These are phyloP conservation scores for Phellopilus nigrolimitatus DNA, from an alignment of 1,284 basidiomycete genomes.

Conservation along the genomic window DNA sequence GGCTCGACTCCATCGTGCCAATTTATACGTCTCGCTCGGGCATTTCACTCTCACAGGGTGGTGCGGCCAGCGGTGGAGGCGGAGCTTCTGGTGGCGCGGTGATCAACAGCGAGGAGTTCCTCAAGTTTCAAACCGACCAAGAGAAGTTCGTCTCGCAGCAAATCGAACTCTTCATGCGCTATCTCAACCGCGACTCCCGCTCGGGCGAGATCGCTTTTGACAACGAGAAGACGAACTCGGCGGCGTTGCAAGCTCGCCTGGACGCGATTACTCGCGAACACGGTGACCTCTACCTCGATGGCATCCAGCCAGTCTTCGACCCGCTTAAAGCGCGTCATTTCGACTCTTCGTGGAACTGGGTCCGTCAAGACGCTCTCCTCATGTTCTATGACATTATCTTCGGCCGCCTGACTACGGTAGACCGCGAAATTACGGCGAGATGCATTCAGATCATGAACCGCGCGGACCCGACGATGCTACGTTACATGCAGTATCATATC, in stretches of 20 bases:
- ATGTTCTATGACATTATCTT: constrained; percentile 99
- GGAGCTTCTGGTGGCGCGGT: constrained; percentile 70
- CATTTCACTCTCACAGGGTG: constrained; percentile 73
- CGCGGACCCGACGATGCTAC: constrained; percentile 84
- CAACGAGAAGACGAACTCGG: constrained; percentile 71
- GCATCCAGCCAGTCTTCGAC: constrained; percentile 92
- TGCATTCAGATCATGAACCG: constrained; percentile 98
- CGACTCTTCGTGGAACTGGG: constrained; percentile 99
- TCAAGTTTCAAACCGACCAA: constrained; percentile 93
- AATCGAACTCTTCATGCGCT: constrained; percentile 94
- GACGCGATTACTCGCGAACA: constrained; percentile 89
- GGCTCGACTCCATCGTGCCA: constrained; percentile 85
- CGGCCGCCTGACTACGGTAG: constrained; percentile 88
- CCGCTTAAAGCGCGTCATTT: constrained; percentile 95
- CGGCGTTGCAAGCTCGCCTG: constrained; percentile 78
- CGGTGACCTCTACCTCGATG: constrained; percentile 90
- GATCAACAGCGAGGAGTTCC: constrained; percentile 97
- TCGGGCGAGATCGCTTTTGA: constrained; percentile 88
- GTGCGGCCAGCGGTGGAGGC: constrained; percentile 54
- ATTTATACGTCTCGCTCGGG: constrained; percentile 86
- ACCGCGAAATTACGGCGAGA: constrained; percentile 93
- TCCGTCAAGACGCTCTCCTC: constrained; percentile 88
- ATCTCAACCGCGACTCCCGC: constrained; percentile 90
- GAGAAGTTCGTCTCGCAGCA: constrained; percentile 90
- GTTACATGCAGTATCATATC: constrained; percentile 96